These are phyloP conservation scores for Cystoisospora suis DNA, from an alignment of 169 alveolate genomes.

Conservation along the genomic window DNA sequence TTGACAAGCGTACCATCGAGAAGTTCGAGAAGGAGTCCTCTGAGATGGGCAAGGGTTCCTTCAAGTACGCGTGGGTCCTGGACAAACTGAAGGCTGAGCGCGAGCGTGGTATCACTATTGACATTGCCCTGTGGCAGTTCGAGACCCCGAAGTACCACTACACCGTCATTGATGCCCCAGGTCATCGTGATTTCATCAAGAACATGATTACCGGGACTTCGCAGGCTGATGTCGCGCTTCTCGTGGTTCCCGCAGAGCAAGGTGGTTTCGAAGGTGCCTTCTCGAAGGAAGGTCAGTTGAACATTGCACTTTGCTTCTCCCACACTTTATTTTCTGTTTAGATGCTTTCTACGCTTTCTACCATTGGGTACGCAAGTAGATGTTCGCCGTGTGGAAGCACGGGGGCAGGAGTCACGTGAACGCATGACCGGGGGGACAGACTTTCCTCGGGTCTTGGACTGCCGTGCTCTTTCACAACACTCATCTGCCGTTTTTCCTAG, in stretches of 20 bases:
- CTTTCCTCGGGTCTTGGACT: no score
- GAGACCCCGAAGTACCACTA: constrained; percentile 95
- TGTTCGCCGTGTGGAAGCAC: no score
- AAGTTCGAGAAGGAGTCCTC: constrained; percentile 94
- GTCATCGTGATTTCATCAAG: constrained; percentile 98
- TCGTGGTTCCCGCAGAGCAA: constrained; percentile 96
- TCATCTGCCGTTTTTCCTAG: no score
- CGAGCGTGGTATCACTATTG: constrained; percentile 99
- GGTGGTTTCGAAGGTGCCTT: constrained; percentile 98
- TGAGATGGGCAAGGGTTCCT: constrained; percentile 94
- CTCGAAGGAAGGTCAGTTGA: constrained; percentile 83
- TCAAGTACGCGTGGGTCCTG: constrained; percentile 98
- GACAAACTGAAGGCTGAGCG: constrained; percentile 98
- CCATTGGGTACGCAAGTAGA: no score
- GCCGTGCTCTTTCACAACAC: no score
- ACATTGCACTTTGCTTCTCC: no score
- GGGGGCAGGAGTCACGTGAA: no score
- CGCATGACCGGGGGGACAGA: no score
- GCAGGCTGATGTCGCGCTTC: constrained; percentile 98
- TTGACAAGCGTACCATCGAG: constrained; percentile 94
- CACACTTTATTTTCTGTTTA: no score
- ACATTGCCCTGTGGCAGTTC: constrained; percentile 96
- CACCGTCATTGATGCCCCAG: constrained; percentile 99
- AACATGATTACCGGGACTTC: constrained; percentile 99
- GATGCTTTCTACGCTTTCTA: no score